Conservation (phyloP, 805 yeast genomes). For the Metschnikowia proteae region DNA sequence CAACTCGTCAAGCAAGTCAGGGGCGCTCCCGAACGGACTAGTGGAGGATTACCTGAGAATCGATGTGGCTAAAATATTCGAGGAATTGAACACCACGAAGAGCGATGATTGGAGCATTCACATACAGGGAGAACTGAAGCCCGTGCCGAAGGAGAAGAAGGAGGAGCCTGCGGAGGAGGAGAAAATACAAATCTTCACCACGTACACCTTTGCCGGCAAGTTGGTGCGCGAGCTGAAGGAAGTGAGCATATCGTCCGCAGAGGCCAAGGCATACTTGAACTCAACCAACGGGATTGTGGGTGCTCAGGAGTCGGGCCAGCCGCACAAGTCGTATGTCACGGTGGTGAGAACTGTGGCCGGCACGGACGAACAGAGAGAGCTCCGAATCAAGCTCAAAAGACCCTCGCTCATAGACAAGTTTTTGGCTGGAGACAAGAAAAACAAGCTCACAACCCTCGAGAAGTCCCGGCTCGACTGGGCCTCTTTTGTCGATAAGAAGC, state of each 20-base stretch:
- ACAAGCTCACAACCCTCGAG: slow-evolving; percentile 83
- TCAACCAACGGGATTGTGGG: slow-evolving; percentile 40
- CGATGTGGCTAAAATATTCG: slow-evolving; percentile 34
- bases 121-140: slow-evolving; percentile 10
- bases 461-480: slow-evolving; percentile 96
- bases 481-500: slow-evolving; percentile 81
- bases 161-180: slow-evolving; percentile 5
- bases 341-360: slow-evolving; percentile 33
- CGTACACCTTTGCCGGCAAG: slow-evolving; percentile 89
- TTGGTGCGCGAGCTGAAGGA: slow-evolving; percentile 69
- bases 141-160: not conserved
- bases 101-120: slow-evolving; percentile 16
- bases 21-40: slow-evolving; percentile 9
- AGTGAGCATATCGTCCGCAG: slow-evolving; percentile 77
- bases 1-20: not conserved
- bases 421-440: slow-evolving; percentile 57
- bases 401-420: slow-evolving; percentile 76
- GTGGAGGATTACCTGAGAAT: slow-evolving; percentile 20
- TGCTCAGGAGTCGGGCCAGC: slow-evolving; percentile 7
- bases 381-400: slow-evolving; percentile 61
- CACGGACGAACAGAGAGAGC: slow-evolving; percentile 25
- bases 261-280: slow-evolving; percentile 75
- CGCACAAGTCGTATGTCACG: slow-evolving; percentile 28
- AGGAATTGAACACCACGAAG: slow-evolving; percentile 11
- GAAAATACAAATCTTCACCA: slow-evolving; percentile 65